Percentiles rank a stretch among this genome's conserved stretches.
phyloP scores from a whole-genome alignment of 495 filamentous ascomycete genomes.

The Hypoxylon fuscum region DNA sequence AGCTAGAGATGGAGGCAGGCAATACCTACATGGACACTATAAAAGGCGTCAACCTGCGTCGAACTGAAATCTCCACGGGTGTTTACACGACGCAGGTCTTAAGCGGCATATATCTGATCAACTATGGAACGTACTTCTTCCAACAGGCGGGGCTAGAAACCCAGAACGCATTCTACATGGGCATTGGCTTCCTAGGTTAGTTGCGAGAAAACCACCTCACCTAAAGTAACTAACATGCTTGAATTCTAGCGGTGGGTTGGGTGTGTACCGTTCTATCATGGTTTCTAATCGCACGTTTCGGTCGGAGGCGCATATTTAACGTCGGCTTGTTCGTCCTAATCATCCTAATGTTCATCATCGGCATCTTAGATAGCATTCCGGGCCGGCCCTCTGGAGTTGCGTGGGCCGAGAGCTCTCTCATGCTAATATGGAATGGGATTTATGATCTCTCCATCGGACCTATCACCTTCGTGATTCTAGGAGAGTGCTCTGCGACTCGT shows the following conservation, averaged over 20 bases:
- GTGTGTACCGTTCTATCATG: conserved; percentile 63
- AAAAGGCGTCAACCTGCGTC: conserved; percentile 61
- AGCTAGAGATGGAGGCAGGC: conserved; percentile 65
- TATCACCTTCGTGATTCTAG: conserved; percentile 68
- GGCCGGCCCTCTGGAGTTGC: conserved; percentile 51
- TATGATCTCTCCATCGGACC: conserved; percentile 69
- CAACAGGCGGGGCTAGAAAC: conserved; percentile 65
- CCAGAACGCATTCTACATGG: conserved; percentile 59
- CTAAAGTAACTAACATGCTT: conserved; percentile 11
- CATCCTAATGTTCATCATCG: conserved; percentile 64
- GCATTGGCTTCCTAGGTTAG: conserved; percentile 57
- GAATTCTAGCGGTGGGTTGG: conserved; percentile 47
- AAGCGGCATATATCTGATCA: conserved; percentile 62
- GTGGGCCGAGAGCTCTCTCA: conserved; percentile 64
- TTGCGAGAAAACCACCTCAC: neutral
- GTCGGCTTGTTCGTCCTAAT: conserved; percentile 57
- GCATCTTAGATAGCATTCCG: conserved; percentile 64
- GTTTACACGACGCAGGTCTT: conserved; percentile 62
- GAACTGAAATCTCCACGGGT: conserved; percentile 64
- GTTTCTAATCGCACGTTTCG: conserved; percentile 61
- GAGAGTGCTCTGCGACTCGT: conserved; percentile 65
- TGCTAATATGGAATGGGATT: conserved; percentile 66
- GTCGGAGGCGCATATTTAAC: conserved; percentile 65
- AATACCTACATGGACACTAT: conserved; percentile 66
- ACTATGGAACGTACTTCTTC: conserved; percentile 73